phyloP scores from a whole-genome alignment of 2,329 filamentous ascomycete species.

The Clarireedia monteithiana region DNA sequence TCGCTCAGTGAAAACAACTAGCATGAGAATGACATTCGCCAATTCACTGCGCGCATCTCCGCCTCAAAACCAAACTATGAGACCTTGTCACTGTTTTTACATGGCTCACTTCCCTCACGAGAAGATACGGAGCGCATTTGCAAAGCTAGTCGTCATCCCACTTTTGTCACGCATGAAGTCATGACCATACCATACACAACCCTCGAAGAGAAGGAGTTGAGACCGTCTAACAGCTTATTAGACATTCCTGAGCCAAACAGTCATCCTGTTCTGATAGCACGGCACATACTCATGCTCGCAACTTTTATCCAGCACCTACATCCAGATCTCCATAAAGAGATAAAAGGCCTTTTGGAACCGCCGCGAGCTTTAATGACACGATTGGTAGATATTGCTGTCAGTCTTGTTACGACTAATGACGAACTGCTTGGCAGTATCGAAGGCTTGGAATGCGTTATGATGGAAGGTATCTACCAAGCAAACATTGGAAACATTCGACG shows the following conservation, averaged over 20 bases:
- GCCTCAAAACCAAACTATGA: conserved; percentile 21
- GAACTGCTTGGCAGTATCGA: conserved; percentile 40
- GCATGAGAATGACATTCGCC: not conserved
- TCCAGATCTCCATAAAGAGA: conserved; percentile 9
- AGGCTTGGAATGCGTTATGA: conserved; percentile 42
- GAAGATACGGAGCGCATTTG: conserved; percentile 19
- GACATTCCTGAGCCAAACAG: conserved; percentile 14
- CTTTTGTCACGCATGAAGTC: not conserved
- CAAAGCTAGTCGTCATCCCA: not conserved
- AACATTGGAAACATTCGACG: conserved; percentile 42
- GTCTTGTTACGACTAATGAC: conserved; percentile 38
- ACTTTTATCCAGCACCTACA: conserved; percentile 23
- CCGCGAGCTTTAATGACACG: conserved; percentile 17
- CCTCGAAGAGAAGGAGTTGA: conserved; percentile 12
- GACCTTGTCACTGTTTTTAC: conserved; percentile 19
- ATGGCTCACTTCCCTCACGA: conserved; percentile 23
- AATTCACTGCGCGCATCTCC: conserved; percentile 11
- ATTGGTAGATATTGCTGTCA: conserved; percentile 20
- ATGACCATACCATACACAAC: conserved; percentile 7
- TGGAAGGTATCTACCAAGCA: conserved; percentile 38
- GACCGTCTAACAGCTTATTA: conserved; percentile 15
- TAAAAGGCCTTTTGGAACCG: conserved; percentile 13
- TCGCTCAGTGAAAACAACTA: not conserved
- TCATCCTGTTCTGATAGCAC: conserved; percentile 20
- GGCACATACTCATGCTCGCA: conserved; percentile 21